A percentile compares a stretch with the other conserved stretches of the same genome.
These are phyloP conservation scores for Cardiospermum halicacabum DNA, from an alignment of 345 rosid species.

Conservation along the genomic window DNA sequence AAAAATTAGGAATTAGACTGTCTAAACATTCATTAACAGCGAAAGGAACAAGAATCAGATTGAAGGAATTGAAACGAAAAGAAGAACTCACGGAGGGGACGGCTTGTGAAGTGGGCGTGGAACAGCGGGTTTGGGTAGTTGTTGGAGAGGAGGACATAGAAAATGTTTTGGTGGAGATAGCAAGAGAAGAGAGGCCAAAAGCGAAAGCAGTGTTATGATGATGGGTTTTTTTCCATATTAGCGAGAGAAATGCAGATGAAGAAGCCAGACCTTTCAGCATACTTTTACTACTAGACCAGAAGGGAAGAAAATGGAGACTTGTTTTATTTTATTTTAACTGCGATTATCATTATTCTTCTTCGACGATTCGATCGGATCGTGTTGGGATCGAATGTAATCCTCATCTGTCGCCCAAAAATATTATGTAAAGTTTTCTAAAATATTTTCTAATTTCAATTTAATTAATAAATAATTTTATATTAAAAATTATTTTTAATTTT, in stretches of 20 bases:
- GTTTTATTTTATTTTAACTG: neutral
- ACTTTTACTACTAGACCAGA: slow-evolving; percentile 3
- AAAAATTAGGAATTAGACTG: neutral
- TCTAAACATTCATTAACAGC: too few relatives aligned
- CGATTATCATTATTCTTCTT: neutral
- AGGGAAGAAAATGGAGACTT: neutral
- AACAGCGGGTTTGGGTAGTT: slow-evolving; percentile 14
- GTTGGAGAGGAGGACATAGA: slow-evolving; percentile 16
- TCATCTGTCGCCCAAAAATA: too few relatives aligned
- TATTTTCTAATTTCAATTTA: too few relatives aligned
- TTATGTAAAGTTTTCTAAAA: too few relatives aligned
- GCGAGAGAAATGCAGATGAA: slow-evolving; percentile 48
- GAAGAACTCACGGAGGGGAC: too few relatives aligned
- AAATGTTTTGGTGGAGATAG: slow-evolving; percentile 28
- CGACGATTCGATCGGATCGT: neutral
- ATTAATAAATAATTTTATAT: too few relatives aligned
- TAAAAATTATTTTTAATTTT: too few relatives aligned
- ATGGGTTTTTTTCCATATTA: slow-evolving; percentile 33
- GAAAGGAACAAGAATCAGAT: slow-evolving; percentile 38
- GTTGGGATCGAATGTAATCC: too few relatives aligned
- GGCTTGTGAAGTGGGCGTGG: slow-evolving; percentile 27
- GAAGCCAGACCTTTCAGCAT: slow-evolving; percentile 74
- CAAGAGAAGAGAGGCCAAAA: slow-evolving; percentile 24
- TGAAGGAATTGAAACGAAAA: too few relatives aligned
- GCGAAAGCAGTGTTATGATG: slow-evolving; percentile 27